Evolutionary conservation across 257 asterid genomes (phyloP).

Genomic region (Solanum sejunctum): DNA sequence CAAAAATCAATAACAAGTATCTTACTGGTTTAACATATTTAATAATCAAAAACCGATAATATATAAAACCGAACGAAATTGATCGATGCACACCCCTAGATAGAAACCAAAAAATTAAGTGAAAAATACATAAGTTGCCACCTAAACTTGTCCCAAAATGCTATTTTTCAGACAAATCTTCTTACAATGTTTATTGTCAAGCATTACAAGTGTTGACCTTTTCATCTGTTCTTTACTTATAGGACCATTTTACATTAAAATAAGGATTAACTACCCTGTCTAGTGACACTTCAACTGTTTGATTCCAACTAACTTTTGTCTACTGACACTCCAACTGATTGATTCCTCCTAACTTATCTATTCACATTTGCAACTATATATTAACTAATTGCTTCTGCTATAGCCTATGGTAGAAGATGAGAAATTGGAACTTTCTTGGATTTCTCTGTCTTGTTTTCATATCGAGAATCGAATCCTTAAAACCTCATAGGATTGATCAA

Average conservation of each 20-base stretch:
- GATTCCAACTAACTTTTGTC: conserved; percentile 7
- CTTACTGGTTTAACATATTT: too few species aligned
- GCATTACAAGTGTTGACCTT: neutral
- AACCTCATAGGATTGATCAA: conserved; percentile 7
- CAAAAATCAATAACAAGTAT: too few species aligned
- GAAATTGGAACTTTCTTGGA: conserved; percentile 5
- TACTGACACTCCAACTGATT: conserved; percentile 39
- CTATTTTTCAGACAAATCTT: neutral
- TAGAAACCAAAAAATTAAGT: neutral
- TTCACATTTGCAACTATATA: neutral
- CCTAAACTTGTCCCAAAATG: neutral
- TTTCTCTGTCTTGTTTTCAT: conserved; percentile 3
- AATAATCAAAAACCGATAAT: too few species aligned
- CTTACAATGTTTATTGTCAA: neutral
- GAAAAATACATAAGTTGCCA: neutral
- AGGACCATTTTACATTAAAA: conserved; percentile 23
- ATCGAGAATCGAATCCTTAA: conserved; percentile 11
- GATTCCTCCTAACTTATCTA: neutral
- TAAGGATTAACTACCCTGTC: conserved; percentile 18
- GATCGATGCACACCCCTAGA: neutral
- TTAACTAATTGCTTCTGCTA: neutral
- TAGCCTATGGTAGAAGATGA: neutral
- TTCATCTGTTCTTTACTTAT: conserved; percentile 3
- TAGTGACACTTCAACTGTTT: conserved; percentile 39
- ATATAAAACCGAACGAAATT: too few species aligned